Evolutionary conservation across 2,329 filamentous ascomycete genomes (phyloP).

Genomic region (Aspergillus sp.): DNA sequence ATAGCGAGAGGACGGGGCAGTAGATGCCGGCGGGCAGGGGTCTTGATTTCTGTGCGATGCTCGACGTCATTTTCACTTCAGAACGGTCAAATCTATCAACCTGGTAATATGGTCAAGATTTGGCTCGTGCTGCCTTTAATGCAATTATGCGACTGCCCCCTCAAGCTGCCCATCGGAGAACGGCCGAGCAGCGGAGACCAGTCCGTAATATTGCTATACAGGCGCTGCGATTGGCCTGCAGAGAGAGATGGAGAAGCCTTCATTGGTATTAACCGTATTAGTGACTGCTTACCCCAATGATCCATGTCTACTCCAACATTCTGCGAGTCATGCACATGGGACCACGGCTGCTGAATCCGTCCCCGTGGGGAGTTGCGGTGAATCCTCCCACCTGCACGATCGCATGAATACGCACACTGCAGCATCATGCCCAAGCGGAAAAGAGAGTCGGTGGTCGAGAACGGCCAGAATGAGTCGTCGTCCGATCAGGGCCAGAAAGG

Average conservation of each 20-base stretch:
- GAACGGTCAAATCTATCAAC: too few relatives aligned
- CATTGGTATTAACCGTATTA: too few relatives aligned
- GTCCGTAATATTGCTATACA: neutral
- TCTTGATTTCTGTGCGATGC: slow-evolving; percentile 36
- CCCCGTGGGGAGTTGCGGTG: neutral
- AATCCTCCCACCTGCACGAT: too few relatives aligned
- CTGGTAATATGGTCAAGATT: neutral
- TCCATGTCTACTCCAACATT: too few relatives aligned
- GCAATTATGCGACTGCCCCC: neutral
- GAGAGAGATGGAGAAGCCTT: too few relatives aligned
- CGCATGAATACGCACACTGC: neutral
- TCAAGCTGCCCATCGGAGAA: neutral
- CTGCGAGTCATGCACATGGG: too few relatives aligned
- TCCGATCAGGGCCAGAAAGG: neutral
- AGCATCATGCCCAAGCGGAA: slow-evolving; percentile 1
- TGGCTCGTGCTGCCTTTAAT: neutral
- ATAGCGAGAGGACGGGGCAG: slow-evolving; percentile 50
- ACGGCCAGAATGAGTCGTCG: neutral
- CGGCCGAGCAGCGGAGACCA: slow-evolving; percentile 5
- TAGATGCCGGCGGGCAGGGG: slow-evolving; percentile 48
- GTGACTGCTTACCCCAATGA: too few relatives aligned
- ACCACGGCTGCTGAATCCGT: neutral
- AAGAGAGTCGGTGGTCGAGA: slow-evolving; percentile 6
- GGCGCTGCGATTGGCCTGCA: neutral
- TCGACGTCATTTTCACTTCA: slow-evolving; percentile 22